phyloP scores from a whole-genome alignment of 2,329 filamentous ascomycete genomes.

The Alternaria sp. region DNA sequence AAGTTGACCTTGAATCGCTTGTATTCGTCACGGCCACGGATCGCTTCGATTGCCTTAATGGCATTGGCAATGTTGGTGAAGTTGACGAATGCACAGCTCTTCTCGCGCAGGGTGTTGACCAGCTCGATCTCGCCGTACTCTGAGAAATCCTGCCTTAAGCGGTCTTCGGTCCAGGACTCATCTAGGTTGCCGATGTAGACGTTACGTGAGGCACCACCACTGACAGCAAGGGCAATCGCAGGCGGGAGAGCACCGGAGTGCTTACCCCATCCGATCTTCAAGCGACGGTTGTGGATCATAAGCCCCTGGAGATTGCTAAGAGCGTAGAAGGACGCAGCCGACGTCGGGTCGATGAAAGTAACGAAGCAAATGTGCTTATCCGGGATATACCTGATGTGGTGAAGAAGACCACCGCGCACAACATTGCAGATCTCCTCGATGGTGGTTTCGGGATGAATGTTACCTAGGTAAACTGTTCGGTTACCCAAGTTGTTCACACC shows the following conservation, averaged over 20 bases:
- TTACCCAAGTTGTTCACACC: constrained; percentile 98
- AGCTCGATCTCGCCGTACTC: constrained; percentile 98
- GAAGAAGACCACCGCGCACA: constrained; percentile 89
- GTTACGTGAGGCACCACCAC: constrained; percentile 95
- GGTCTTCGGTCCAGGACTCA: constrained; percentile 96
- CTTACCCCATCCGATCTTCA: constrained; percentile 99
- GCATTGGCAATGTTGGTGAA: constrained; percentile 99
- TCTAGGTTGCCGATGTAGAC: constrained; percentile 98
- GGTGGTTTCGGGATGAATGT: constrained; percentile 98
- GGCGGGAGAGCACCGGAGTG: constrained; percentile 95
- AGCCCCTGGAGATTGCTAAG: constrained; percentile 95
- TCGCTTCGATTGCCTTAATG: constrained; percentile 98
- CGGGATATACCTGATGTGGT: constrained; percentile 98
- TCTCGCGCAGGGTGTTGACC: constrained; percentile 94
- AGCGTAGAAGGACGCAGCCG: constrained; percentile 96
- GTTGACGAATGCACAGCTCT: constrained; percentile 99
- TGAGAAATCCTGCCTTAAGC: constrained; percentile 92
- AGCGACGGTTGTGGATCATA: constrained; percentile 97
- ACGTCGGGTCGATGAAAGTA: constrained; percentile 98
- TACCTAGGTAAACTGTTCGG: constrained; percentile 95
- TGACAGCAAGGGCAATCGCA: constrained; percentile 93
- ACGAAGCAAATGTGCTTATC: constrained; percentile 99
- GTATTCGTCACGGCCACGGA: constrained; percentile 95
- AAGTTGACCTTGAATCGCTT: constrained; percentile 99
- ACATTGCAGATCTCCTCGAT: constrained; percentile 99